phyloP scores from a whole-genome alignment of 805 yeast species.

The Wickerhamomyces strasburgensis region DNA sequence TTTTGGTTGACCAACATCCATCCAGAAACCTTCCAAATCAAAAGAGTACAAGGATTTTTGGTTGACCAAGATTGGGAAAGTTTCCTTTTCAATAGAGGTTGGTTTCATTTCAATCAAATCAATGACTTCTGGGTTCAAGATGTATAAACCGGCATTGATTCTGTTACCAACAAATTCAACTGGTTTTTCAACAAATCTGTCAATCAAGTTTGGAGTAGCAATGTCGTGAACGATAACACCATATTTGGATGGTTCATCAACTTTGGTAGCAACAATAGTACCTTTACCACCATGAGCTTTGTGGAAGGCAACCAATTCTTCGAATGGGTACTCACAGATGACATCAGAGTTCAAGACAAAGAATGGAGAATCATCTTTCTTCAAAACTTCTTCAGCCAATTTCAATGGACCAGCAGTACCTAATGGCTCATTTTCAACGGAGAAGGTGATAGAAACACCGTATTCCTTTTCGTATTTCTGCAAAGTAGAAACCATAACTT shows the following conservation, averaged over 20 bases:
- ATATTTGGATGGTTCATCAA: conserved; percentile 98
- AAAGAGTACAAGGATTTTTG: conserved; percentile 85
- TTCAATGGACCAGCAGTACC: conserved; percentile 99
- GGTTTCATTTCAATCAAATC: conserved; percentile 97
- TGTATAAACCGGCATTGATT: conserved; percentile 98
- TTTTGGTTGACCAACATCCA: conserved; percentile 99
- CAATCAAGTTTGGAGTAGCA: conserved; percentile 91
- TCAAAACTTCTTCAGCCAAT: conserved; percentile 89
- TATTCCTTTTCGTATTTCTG: conserved; percentile 91
- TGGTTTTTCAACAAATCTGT: conserved; percentile 98
- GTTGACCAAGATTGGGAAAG: conserved; percentile 95
- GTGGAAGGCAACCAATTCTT: conserved; percentile 90
- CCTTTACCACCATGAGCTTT: conserved; percentile 94
- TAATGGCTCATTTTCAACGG: conserved; percentile 98
- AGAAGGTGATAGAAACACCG: conserved; percentile 92
- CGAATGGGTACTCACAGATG: conserved; percentile 97
- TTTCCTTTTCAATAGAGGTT: conserved; percentile 98
- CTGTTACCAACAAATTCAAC: conserved; percentile 99
- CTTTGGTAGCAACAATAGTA: conserved; percentile 98
- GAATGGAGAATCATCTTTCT: conserved; percentile 94
- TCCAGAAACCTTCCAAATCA: conserved; percentile 99
- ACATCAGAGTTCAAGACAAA: conserved; percentile 98
- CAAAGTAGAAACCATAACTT: conserved; percentile 94
- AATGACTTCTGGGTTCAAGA: conserved; percentile 94
- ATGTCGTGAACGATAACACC: conserved; percentile 99